Percentiles rank a stretch among this genome's conserved stretches.
These are phyloP conservation scores for Wickerhamiella galacta DNA, from an alignment of 805 yeast species.

Conservation along the genomic window DNA sequence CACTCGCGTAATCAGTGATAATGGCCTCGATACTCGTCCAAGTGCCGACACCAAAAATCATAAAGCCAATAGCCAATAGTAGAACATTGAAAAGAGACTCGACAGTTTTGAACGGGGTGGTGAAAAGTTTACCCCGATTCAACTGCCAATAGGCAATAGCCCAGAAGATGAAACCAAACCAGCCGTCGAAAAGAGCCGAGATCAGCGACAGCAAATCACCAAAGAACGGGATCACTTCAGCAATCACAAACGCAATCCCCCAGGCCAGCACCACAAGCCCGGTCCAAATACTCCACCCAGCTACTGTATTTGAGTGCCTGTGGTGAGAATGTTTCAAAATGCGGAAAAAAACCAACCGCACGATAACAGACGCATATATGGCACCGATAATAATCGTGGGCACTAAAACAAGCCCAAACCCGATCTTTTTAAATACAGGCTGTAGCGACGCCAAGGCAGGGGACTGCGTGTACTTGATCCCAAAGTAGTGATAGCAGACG, in stretches of 20 bases:
- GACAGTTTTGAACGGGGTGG: too few species aligned
- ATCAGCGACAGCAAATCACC: slow-evolving; percentile 39
- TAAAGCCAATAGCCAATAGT: not conserved
- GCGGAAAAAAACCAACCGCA: slow-evolving; percentile 34
- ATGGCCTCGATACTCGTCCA: not conserved
- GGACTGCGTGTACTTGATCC: slow-evolving; percentile 37
- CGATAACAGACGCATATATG: slow-evolving; percentile 36
- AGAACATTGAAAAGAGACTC: not conserved
- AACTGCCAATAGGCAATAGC: slow-evolving; percentile 31
- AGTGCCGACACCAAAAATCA: not conserved
- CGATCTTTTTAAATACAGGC: slow-evolving; percentile 32
- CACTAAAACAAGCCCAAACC: slow-evolving; percentile 39
- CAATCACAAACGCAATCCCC: slow-evolving; percentile 39
- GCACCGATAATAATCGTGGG: slow-evolving; percentile 43
- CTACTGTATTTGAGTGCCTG: slow-evolving; percentile 30
- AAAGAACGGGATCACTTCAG: slow-evolving; percentile 50
- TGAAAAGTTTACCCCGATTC: too few species aligned
- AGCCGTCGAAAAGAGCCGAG: slow-evolving; percentile 47
- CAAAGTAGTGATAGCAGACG: slow-evolving; percentile 41
- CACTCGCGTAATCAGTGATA: not conserved
- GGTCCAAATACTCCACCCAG: slow-evolving; percentile 40
- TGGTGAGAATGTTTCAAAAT: slow-evolving; percentile 31
- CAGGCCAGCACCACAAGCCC: slow-evolving; percentile 29
- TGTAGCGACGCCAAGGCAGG: slow-evolving; percentile 42
- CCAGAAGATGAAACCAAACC: slow-evolving; percentile 53